phyloP scores from a whole-genome alignment of 371 early-diverging fungal genomes.

The Capillidium rhysosporum region DNA sequence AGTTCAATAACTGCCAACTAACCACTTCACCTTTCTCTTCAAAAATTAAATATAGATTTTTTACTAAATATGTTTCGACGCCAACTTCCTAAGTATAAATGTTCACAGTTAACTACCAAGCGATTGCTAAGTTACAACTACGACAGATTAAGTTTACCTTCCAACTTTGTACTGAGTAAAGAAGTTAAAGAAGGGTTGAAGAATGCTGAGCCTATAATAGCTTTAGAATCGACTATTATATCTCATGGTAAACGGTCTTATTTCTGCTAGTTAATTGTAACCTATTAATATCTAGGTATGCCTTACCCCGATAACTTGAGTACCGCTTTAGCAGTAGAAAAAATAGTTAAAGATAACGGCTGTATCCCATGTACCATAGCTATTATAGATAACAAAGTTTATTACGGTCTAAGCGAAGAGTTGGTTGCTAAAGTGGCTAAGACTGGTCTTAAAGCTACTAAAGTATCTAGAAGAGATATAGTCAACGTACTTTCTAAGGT shows the following conservation, averaged over 20 bases:
- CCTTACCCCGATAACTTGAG: constrained; percentile 80
- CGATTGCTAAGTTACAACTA: too few species aligned
- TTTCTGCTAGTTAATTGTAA: neutral
- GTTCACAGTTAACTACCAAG: too few species aligned
- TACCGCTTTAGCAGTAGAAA: constrained; percentile 60
- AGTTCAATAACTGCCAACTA: too few species aligned
- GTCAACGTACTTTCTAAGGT: constrained; percentile 46
- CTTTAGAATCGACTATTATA: constrained; percentile 83
- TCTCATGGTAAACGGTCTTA: constrained; percentile 47
- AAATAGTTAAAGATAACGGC: constrained; percentile 43
- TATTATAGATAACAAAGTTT: constrained; percentile 58
- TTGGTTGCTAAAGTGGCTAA: constrained; percentile 42
- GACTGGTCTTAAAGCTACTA: constrained; percentile 33
- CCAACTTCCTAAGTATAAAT: too few species aligned
- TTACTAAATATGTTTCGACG: too few species aligned
- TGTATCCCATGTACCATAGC: constrained; percentile 83
- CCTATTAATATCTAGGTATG: constrained; percentile 33
- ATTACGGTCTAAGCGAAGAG: constrained; percentile 19
- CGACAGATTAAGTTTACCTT: neutral
- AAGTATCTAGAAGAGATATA: constrained; percentile 72
- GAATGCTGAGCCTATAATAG: constrained; percentile 57
- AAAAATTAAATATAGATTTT: too few species aligned
- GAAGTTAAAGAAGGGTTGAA: constrained; percentile 35
- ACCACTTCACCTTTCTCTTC: too few species aligned
- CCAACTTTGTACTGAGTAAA: neutral